Evolutionary conservation across 2,329 filamentous ascomycete genomes (phyloP).

Genomic region (Diaporthe citrichinensis): DNA sequence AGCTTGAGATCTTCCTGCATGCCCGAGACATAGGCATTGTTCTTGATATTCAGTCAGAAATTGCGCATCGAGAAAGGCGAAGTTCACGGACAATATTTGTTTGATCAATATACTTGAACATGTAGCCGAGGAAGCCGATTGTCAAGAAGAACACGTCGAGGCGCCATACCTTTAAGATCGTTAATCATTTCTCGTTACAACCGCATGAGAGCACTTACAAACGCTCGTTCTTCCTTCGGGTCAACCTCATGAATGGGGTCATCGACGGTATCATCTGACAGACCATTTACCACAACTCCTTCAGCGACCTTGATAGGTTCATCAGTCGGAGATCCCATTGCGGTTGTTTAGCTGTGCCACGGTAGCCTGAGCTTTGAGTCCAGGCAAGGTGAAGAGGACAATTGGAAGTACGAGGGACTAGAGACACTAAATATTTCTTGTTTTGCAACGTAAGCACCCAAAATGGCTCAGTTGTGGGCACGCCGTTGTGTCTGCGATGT

Average conservation of each 20-base stretch:
- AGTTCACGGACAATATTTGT: conserved; percentile 20
- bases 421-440: neutral
- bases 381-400: neutral
- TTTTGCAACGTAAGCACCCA: neutral
- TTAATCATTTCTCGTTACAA: neutral
- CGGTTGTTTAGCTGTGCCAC: too few species aligned
- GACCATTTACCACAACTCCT: neutral
- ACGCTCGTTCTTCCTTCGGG: conserved; percentile 31
- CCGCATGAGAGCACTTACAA: neutral
- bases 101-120: conserved; percentile 39
- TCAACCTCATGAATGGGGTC: neutral
- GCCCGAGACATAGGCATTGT: conserved; percentile 36
- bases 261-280: neutral
- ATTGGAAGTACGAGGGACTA: neutral
- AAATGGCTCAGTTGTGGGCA: neutral
- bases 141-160: conserved; percentile 27
- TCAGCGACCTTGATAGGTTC: neutral
- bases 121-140: conserved; percentile 38
- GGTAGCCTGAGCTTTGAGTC: too few species aligned
- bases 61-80: too few species aligned
- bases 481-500: neutral
- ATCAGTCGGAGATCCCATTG: neutral
- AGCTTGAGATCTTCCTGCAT: conserved; percentile 35
- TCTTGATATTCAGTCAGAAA: neutral
- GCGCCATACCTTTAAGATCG: conserved; percentile 6